Evolutionary conservation across 306 rosid genomes (phyloP).

Genomic region (Vigna nakashimae): DNA sequence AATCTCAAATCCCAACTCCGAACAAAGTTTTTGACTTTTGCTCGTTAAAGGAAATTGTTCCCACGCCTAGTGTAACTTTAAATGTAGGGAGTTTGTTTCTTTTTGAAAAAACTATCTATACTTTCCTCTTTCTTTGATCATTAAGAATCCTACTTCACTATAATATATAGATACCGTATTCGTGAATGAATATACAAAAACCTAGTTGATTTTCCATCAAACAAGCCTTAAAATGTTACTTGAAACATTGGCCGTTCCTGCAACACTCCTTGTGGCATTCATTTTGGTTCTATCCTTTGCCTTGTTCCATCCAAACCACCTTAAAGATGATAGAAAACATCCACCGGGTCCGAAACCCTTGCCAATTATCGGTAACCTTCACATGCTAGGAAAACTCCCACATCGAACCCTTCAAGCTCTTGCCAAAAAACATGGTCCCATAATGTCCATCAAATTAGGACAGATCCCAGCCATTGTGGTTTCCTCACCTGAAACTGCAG

Average conservation of each 20-base stretch:
- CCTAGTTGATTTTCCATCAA: background rate
- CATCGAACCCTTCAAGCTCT: conserved; percentile 39
- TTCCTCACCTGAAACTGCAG: conserved; percentile 51
- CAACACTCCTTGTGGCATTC: background rate
- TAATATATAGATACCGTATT: too few species aligned
- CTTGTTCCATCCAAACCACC: background rate
- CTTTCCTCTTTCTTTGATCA: too few species aligned
- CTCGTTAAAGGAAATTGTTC: too few species aligned
- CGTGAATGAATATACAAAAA: too few species aligned
- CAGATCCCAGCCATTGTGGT: conserved; percentile 42
- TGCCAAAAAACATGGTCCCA: conserved; percentile 51
- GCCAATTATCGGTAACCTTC: conserved; percentile 52
- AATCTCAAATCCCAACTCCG: too few species aligned
- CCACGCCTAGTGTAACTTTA: too few species aligned
- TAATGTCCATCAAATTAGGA: conserved; percentile 53
- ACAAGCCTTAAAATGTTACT: background rate
- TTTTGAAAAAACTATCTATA: too few species aligned
- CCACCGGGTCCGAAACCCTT: conserved; percentile 56
- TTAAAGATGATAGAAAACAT: background rate
- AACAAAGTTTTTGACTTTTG: too few species aligned
- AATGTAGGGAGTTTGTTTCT: too few species aligned
- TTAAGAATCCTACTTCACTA: too few species aligned
- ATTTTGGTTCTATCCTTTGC: background rate
- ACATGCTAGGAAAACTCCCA: conserved; percentile 53
- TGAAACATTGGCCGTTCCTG: background rate